Evolutionary conservation across 2,329 filamentous ascomycete genomes (phyloP).

Genomic region (Aspergillus sp.): DNA sequence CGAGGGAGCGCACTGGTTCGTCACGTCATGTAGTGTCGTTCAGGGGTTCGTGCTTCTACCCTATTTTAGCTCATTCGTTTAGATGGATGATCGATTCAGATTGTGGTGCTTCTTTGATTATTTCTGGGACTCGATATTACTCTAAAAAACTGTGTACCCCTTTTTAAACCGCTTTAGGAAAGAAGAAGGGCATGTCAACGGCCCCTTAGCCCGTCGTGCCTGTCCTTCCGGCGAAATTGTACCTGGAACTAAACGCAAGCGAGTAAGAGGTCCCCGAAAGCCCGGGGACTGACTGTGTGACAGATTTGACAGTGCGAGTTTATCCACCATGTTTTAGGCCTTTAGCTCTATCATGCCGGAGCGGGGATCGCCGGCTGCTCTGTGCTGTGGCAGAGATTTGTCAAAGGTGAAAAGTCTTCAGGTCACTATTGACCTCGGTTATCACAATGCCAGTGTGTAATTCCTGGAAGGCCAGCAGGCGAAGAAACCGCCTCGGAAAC

Average conservation of each 20-base stretch:
- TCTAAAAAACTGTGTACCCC: background rate
- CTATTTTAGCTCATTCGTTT: slow-evolving; percentile 8
- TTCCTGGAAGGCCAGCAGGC: background rate
- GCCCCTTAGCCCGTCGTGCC: background rate
- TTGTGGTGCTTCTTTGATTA: background rate
- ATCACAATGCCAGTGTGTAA: background rate
- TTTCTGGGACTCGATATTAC: background rate
- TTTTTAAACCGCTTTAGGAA: background rate
- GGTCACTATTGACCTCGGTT: background rate
- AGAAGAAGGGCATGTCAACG: background rate
- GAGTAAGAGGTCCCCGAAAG: background rate
- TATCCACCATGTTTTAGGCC: background rate
- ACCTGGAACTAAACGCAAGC: background rate
- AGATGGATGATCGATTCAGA: background rate
- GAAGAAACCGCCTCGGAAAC: background rate
- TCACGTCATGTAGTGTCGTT: slow-evolving; percentile 17
- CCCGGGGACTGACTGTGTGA: background rate
- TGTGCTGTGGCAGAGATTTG: slow-evolving; percentile 5
- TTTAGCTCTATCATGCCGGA: background rate
- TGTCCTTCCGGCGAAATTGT: background rate
- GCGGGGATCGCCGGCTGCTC: slow-evolving; percentile 1
- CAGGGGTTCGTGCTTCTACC: slow-evolving; percentile 21
- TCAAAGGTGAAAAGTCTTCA: background rate
- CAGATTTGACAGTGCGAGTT: slow-evolving; percentile 3
- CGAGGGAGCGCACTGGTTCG: slow-evolving; percentile 10